phyloP scores from a whole-genome alignment of 176 grass and related monocot genomes.

The Poa annua region DNA sequence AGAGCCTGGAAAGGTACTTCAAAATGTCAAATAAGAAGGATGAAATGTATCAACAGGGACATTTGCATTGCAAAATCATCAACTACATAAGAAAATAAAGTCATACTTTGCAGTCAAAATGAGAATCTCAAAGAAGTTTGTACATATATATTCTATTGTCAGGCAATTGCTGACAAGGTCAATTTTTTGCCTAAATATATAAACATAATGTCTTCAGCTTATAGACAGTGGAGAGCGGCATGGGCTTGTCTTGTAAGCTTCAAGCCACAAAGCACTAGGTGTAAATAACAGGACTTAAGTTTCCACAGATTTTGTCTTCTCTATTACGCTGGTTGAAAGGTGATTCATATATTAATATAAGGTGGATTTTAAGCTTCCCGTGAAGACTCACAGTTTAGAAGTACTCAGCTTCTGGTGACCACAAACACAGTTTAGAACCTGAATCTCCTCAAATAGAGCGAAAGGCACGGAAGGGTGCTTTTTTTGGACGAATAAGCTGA shows the following conservation, averaged over 20 bases:
- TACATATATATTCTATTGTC: background rate
- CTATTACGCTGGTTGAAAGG: slow-evolving; percentile 18
- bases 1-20: slow-evolving; percentile 60
- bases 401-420: background rate
- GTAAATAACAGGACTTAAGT: slow-evolving; percentile 11
- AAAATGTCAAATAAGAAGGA: slow-evolving; percentile 45
- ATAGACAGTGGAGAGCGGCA: background rate
- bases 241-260: slow-evolving; percentile 9
- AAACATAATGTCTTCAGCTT: slow-evolving; percentile 26
- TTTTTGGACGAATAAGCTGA: slow-evolving; percentile 17
- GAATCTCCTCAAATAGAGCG: slow-evolving; percentile 23
- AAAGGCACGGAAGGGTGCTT: background rate
- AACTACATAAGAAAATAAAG: background rate
- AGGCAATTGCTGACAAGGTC: slow-evolving; percentile 10
- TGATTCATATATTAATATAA: background rate
- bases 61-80: slow-evolving; percentile 18
- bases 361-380: background rate
- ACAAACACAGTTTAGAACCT: background rate
- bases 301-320: background rate
- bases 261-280: background rate
- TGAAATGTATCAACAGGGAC: slow-evolving; percentile 26
- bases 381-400: background rate
- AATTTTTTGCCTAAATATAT: background rate
- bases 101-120: slow-evolving; percentile 8
- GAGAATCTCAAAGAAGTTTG: background rate